These are phyloP conservation scores for Bonia amplexicaulis DNA, from an alignment of 176 grass and related monocot genomes.

Conservation along the genomic window DNA sequence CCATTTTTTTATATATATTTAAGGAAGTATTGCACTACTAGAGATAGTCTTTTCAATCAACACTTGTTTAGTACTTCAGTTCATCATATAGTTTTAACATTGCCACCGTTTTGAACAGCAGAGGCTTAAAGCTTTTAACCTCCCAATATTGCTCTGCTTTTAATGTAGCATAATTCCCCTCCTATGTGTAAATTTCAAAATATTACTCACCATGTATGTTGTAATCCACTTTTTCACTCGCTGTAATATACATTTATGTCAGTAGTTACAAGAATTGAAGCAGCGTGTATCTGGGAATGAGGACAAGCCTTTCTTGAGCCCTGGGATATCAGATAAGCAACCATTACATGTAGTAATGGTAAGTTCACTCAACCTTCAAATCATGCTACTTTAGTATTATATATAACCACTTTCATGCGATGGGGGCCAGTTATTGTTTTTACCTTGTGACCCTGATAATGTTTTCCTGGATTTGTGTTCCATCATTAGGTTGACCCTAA, in stretches of 20 bases:
- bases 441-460: conserved; percentile 4
- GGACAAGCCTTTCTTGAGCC: conserved; percentile 69
- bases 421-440: conserved; percentile 17
- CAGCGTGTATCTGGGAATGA: conserved; percentile 81
- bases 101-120: conserved; percentile 5
- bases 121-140: conserved; percentile 5
- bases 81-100: background rate
- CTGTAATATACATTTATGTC: conserved; percentile 56
- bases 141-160: background rate
- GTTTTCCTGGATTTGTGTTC: conserved; percentile 24
- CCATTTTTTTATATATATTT: background rate
- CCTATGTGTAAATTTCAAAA: background rate
- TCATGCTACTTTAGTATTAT: background rate
- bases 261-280: conserved; percentile 99
- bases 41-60: background rate
- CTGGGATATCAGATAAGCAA: conserved; percentile 95
- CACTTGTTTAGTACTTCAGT: background rate
- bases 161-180: background rate
- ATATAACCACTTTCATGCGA: background rate
- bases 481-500: conserved; percentile 90
- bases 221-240: conserved; percentile 12
- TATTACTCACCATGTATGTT: background rate
- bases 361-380: conserved; percentile 22
- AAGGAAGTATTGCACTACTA: conserved; percentile 5
- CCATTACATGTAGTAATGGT: conserved; percentile 98